These are phyloP conservation scores for Eimeria praecox DNA, from an alignment of 169 alveolate species.

Conservation along the genomic window DNA sequence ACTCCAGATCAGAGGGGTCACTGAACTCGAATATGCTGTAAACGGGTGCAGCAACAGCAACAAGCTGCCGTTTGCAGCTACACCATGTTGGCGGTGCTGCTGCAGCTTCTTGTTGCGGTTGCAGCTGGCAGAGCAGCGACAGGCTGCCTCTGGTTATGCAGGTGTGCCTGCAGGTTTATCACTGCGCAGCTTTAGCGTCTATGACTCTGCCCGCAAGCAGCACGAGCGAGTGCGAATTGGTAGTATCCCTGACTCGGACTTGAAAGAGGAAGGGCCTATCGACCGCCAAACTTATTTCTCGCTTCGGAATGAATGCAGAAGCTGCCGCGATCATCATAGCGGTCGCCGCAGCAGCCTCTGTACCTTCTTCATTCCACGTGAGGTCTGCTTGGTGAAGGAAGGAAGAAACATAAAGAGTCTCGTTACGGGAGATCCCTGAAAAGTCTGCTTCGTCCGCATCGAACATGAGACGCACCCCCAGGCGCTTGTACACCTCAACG, in stretches of 20 bases:
- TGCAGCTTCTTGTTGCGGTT: not conserved
- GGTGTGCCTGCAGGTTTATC: not conserved
- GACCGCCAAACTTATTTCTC: not conserved
- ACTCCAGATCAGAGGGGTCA: no score
- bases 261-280: constrained; percentile 27
- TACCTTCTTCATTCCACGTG: constrained; percentile 68
- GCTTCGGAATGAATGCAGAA: not conserved
- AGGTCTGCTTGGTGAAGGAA: constrained; percentile 74
- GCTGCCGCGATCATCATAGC: constrained; percentile 44
- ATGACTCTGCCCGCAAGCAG: constrained; percentile 5
- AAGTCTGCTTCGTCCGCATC: constrained; percentile 63
- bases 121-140: not conserved
- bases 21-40: no score
- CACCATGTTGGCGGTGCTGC: not conserved
- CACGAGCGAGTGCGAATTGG: not conserved
- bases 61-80: not conserved
- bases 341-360: constrained; percentile 77
- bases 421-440: constrained; percentile 37
- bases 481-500: constrained; percentile 9
- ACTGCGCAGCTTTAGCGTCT: constrained; percentile 27
- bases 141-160: not conserved
- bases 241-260: not conserved
- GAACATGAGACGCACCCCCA: constrained; percentile 28
- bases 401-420: constrained; percentile 45
- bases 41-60: not conserved